These are phyloP conservation scores for Chaetoceros tenuissimus DNA, from an alignment of 108 stramenopile genomes.

Conservation along the genomic window DNA sequence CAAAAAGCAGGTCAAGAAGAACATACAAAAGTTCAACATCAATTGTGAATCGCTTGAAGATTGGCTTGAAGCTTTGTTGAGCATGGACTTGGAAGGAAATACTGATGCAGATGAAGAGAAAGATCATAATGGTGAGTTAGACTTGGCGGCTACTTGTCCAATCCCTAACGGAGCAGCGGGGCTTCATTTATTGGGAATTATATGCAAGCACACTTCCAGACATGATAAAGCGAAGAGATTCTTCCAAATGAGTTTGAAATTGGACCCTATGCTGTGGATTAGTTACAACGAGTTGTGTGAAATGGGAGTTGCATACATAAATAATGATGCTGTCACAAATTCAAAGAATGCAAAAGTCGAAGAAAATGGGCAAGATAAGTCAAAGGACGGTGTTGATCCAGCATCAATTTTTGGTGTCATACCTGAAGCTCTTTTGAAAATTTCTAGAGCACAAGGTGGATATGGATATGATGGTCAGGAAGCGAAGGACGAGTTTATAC, in stretches of 20 bases:
- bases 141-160: constrained; percentile 45
- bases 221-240: constrained; percentile 65
- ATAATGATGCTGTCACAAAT: constrained; percentile 3
- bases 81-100: not conserved
- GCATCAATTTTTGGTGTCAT: constrained; percentile 57
- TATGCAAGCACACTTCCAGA: constrained; percentile 70
- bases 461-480: not conserved
- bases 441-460: not conserved
- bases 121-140: not conserved
- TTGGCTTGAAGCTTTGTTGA: constrained; percentile 43
- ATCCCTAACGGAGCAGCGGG: constrained; percentile 89
- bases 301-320: constrained; percentile 44
- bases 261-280: constrained; percentile 84
- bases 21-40: constrained; percentile 7
- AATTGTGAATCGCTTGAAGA: constrained; percentile 36
- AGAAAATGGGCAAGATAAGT: not conserved
- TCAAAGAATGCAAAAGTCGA: not conserved
- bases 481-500: not conserved
- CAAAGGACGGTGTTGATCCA: constrained; percentile 34
- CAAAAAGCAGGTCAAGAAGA: not conserved
- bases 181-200: constrained; percentile 65
- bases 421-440: constrained; percentile 10
- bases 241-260: constrained; percentile 60
- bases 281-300: constrained; percentile 76
- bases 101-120: not conserved